These are phyloP conservation scores for Hemisphaericaspora lyxosophila DNA, from an alignment of 1,139 yeast species.

Conservation along the genomic window DNA sequence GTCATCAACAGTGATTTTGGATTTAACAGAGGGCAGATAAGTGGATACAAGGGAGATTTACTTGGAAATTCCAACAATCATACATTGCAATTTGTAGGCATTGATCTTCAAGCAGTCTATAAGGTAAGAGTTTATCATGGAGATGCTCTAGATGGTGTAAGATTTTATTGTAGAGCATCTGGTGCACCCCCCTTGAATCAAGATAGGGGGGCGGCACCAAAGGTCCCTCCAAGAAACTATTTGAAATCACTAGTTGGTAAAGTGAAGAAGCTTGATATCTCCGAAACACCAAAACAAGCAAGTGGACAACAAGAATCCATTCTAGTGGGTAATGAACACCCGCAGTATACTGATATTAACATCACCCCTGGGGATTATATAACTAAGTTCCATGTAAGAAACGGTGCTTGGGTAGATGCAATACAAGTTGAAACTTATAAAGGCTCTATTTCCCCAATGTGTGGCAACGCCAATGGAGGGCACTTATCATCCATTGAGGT, in stretches of 20 bases:
- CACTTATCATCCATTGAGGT: slow-evolving; percentile 55
- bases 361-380: slow-evolving; percentile 60
- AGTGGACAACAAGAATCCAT: slow-evolving; percentile 19
- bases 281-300: not conserved
- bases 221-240: slow-evolving; percentile 50
- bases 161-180: slow-evolving; percentile 20
- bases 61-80: slow-evolving; percentile 36
- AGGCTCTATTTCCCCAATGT: slow-evolving; percentile 53
- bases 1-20: slow-evolving; percentile 44
- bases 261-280: slow-evolving; percentile 6
- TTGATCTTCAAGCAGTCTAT: slow-evolving; percentile 33
- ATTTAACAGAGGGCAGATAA: slow-evolving; percentile 31
- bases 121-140: slow-evolving; percentile 69
- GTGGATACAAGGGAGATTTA: slow-evolving; percentile 47
- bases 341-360: slow-evolving; percentile 54
- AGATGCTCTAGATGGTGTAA: slow-evolving; percentile 74
- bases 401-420: slow-evolving; percentile 91
- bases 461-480: slow-evolving; percentile 72
- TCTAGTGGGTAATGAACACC: slow-evolving; percentile 64
- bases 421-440: slow-evolving; percentile 60
- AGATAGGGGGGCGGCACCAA: slow-evolving; percentile 36
- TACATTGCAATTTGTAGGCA: slow-evolving; percentile 25
- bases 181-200: not conserved
- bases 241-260: slow-evolving; percentile 29
- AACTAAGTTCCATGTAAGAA: slow-evolving; percentile 59